Evolutionary conservation across 371 early-diverging fungal genomes (phyloP).

Genomic region (Mucor sp.): DNA sequence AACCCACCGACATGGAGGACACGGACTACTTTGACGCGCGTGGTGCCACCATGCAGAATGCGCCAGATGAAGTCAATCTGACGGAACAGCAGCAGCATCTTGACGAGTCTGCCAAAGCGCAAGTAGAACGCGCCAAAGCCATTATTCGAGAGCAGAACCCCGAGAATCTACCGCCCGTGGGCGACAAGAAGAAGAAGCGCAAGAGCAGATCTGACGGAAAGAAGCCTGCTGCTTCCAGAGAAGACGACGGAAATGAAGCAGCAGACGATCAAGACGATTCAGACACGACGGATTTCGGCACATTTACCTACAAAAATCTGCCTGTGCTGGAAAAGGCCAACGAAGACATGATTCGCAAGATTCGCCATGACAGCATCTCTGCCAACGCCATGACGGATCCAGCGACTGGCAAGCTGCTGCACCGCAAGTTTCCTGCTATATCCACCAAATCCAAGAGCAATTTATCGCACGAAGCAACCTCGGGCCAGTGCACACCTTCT

Average conservation of each 20-base stretch:
- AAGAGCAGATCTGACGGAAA: not conserved
- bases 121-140: conserved; percentile 43
- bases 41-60: conserved; percentile 68
- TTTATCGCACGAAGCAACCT: conserved; percentile 1
- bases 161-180: conserved; percentile 22
- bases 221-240: not conserved
- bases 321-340: conserved; percentile 89
- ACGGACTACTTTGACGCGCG: conserved; percentile 94
- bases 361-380: conserved; percentile 54
- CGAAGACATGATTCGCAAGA: conserved; percentile 73
- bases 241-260: not conserved
- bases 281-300: conserved; percentile 82
- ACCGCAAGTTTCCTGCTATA: conserved; percentile 14
- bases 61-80: conserved; percentile 25
- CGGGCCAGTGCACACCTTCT: conserved; percentile 17
- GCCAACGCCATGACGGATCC: conserved; percentile 17
- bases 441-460: conserved; percentile 7
- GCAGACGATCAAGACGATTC: conserved; percentile 13
- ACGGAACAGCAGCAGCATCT: not conserved
- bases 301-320: conserved; percentile 91
- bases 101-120: conserved; percentile 30
- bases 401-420: conserved; percentile 5
- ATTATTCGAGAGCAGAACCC: conserved; percentile 50
- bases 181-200: not conserved
- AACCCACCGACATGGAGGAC: conserved; percentile 76